Percentiles rank a stretch among this genome's conserved stretches.
These are phyloP conservation scores for Chrysoporthe puriensis DNA, from an alignment of 2,329 filamentous ascomycete genomes.

Conservation along the genomic window DNA sequence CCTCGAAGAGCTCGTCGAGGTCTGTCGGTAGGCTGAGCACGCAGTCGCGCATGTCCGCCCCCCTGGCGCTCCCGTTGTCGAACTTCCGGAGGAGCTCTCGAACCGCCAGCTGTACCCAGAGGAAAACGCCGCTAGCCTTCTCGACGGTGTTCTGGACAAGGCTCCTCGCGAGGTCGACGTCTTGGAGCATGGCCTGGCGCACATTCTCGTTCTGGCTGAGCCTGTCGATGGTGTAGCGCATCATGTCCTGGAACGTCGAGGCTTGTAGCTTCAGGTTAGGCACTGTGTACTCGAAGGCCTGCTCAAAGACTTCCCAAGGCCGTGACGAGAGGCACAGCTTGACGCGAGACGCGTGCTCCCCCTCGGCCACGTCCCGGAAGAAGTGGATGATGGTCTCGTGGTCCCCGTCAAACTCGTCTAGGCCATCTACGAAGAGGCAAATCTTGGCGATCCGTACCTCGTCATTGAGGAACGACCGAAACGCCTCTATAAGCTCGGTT, in stretches of 20 bases:
- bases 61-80: neutral
- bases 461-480: slow-evolving; percentile 32
- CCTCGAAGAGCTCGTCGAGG: slow-evolving; percentile 37
- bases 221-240: slow-evolving; percentile 30
- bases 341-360: slow-evolving; percentile 27
- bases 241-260: slow-evolving; percentile 34
- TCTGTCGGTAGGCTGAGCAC: slow-evolving; percentile 34
- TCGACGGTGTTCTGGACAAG: slow-evolving; percentile 27
- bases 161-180: slow-evolving; percentile 8
- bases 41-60: slow-evolving; percentile 20
- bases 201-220: slow-evolving; percentile 29
- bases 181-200: slow-evolving; percentile 21
- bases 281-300: slow-evolving; percentile 31
- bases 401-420: slow-evolving; percentile 36
- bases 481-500: slow-evolving; percentile 35
- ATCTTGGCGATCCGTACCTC: slow-evolving; percentile 29
- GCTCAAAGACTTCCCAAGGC: slow-evolving; percentile 35
- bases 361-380: slow-evolving; percentile 27
- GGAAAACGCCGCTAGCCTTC: slow-evolving; percentile 35
- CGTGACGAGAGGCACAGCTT: slow-evolving; percentile 37
- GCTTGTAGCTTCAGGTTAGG: slow-evolving; percentile 34
- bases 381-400: slow-evolving; percentile 32
- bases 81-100: slow-evolving; percentile 34
- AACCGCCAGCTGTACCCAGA: slow-evolving; percentile 37
- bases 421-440: slow-evolving; percentile 35